These are phyloP conservation scores for Mortierella polycephala DNA, from an alignment of 371 early-diverging fungal species.

Conservation along the genomic window DNA sequence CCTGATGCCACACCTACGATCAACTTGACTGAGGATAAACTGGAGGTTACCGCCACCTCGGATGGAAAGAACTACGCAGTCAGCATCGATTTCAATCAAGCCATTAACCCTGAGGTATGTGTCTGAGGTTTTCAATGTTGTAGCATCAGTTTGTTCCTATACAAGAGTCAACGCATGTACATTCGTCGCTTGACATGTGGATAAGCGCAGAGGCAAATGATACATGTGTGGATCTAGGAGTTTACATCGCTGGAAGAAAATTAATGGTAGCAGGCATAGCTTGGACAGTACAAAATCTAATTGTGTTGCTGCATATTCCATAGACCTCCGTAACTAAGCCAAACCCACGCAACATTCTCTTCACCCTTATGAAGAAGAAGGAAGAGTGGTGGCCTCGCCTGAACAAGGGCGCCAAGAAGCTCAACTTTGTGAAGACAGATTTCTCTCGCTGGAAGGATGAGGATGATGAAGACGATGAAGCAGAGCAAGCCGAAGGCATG, in stretches of 20 bases:
- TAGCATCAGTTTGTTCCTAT: no score
- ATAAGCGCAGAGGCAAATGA: no score
- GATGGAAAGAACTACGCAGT: conserved; percentile 79
- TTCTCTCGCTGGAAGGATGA: conserved; percentile 94
- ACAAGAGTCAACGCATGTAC: no score
- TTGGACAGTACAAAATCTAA: no score
- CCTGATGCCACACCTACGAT: conserved; percentile 76
- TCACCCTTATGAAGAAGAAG: conserved; percentile 78
- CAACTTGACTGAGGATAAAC: conserved; percentile 63
- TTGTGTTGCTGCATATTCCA: neutral
- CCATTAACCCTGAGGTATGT: conserved; percentile 79
- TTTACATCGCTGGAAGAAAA: no score
- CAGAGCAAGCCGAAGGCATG: conserved; percentile 62
- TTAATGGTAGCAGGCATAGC: no score
- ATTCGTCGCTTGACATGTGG: no score
- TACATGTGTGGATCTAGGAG: no score
- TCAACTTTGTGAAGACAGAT: conserved; percentile 89
- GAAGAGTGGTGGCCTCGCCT: conserved; percentile 89
- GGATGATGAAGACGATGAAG: conserved; percentile 91
- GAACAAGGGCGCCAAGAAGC: conserved; percentile 69
- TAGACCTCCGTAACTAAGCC: conserved; percentile 76
- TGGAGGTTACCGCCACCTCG: conserved; percentile 71
- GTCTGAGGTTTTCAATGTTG: no score
- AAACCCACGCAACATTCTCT: conserved; percentile 72
- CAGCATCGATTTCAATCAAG: conserved; percentile 78